A percentile compares a stretch with the other conserved stretches of the same genome.
phyloP scores from a whole-genome alignment of 495 filamentous ascomycete species.

The Penicillium manginii region DNA sequence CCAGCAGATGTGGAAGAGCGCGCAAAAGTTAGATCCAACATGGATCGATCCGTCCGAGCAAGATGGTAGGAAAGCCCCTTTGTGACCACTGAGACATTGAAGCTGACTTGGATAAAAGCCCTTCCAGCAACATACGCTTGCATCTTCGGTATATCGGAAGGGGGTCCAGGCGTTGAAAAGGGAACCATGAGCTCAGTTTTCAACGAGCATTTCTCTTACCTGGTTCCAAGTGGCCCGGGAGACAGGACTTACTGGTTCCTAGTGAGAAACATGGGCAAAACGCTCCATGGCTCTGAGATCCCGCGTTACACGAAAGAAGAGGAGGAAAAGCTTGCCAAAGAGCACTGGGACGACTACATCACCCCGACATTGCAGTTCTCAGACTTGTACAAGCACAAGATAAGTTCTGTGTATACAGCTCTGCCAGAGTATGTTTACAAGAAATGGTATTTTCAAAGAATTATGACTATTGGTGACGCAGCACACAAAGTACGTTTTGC shows the following conservation, averaged over 20 bases:
- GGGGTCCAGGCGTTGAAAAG: slow-evolving; percentile 16
- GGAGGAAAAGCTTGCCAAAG: slow-evolving; percentile 20
- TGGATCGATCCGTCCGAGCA: slow-evolving; percentile 26
- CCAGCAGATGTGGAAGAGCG: slow-evolving; percentile 45
- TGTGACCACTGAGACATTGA: neutral
- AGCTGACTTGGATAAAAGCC: slow-evolving; percentile 14
- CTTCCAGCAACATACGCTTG: slow-evolving; percentile 28
- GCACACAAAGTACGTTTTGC: slow-evolving; percentile 27
- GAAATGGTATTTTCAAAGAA: slow-evolving; percentile 28
- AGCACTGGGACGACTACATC: slow-evolving; percentile 31
- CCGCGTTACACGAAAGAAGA: slow-evolving; percentile 44
- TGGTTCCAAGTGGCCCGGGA: slow-evolving; percentile 26
- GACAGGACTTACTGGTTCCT: slow-evolving; percentile 31
- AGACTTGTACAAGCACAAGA: slow-evolving; percentile 19
- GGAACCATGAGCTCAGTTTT: slow-evolving; percentile 16
- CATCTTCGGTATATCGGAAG: slow-evolving; percentile 30
- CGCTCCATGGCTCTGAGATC: slow-evolving; percentile 25
- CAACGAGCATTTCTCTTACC: slow-evolving; percentile 26
- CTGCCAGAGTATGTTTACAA: slow-evolving; percentile 30
- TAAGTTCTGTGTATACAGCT: slow-evolving; percentile 17
- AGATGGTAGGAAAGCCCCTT: slow-evolving; percentile 11
- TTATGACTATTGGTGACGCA: slow-evolving; percentile 32
- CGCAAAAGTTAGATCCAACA: slow-evolving; percentile 23
- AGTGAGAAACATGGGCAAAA: slow-evolving; percentile 28
- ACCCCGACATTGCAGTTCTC: slow-evolving; percentile 29